A percentile compares a stretch with the other conserved stretches of the same genome.
Conservation (phyloP, 768 basidiomycete genomes). For the Collybia mongolica region DNA sequence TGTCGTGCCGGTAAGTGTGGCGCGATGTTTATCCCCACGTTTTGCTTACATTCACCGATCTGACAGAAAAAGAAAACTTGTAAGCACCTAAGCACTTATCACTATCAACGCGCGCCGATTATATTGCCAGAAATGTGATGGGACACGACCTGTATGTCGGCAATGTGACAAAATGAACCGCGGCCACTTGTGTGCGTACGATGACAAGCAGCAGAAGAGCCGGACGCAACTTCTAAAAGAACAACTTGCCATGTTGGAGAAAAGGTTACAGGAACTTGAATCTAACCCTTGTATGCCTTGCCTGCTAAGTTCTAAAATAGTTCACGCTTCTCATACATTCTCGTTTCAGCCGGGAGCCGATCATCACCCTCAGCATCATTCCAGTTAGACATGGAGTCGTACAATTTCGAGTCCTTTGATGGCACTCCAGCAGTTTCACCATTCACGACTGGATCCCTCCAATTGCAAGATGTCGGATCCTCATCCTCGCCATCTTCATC, state of each 20-base stretch:
- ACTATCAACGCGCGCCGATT: not conserved
- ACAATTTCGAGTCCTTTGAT: conserved; percentile 3
- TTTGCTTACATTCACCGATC: conserved; percentile 2
- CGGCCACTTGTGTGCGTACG: conserved; percentile 52
- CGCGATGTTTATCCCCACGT: not conserved
- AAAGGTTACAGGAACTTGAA: conserved; percentile 53
- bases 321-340: not conserved
- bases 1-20: conserved; percentile 39
- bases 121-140: conserved; percentile 56
- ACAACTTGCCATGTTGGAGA: conserved; percentile 52
- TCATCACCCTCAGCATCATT: conserved; percentile 4
- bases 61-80: conserved; percentile 42
- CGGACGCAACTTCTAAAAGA: conserved; percentile 58
- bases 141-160: conserved; percentile 50
- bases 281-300: conserved; percentile 21
- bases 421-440: not conserved
- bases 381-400: conserved; percentile 4
- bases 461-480: conserved; percentile 1
- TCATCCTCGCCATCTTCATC: conserved; percentile 7
- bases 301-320: conserved; percentile 1
- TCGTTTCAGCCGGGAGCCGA: conserved; percentile 3
- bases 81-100: conserved; percentile 18
- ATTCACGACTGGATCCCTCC: not conserved
- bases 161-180: conserved; percentile 58
- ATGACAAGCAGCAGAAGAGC: conserved; percentile 59